phyloP scores from a whole-genome alignment of 768 basidiomycete species.

The Mycena epipterygia region DNA sequence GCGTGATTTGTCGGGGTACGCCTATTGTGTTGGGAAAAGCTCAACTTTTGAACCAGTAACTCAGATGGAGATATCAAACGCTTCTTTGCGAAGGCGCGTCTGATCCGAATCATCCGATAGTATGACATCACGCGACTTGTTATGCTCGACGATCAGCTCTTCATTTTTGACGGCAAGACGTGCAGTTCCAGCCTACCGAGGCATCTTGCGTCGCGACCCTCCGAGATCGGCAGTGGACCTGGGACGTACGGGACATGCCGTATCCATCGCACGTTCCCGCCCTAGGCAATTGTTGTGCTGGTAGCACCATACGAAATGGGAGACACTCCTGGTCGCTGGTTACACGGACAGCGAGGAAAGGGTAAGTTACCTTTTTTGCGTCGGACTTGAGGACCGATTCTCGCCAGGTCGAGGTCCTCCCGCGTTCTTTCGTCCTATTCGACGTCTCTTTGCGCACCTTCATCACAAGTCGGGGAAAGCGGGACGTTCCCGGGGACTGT shows the following conservation, averaged over 20 bases:
- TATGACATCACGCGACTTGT: too few species aligned
- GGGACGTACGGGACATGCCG: not conserved
- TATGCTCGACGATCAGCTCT: slow-evolving; percentile 14
- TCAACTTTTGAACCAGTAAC: too few species aligned
- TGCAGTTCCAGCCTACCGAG: not conserved
- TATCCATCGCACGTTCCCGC: not conserved
- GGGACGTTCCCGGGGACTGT: not conserved
- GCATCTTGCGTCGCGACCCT: not conserved
- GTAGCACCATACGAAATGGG: not conserved
- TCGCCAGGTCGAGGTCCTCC: not conserved
- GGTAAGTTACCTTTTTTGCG: not conserved
- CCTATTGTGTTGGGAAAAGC: too few species aligned
- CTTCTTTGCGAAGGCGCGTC: too few species aligned
- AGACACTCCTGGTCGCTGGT: slow-evolving; percentile 2
- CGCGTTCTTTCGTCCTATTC: slow-evolving; percentile 15
- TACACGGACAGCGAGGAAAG: not conserved
- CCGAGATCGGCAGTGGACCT: not conserved
- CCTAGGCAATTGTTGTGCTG: not conserved
- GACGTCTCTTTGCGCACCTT: slow-evolving; percentile 14
- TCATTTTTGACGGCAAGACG: slow-evolving; percentile 17
- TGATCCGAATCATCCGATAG: too few species aligned
- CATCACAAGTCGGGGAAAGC: not conserved
- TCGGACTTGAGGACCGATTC: not conserved
- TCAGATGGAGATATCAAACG: too few species aligned
- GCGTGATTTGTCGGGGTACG: too few species aligned